These are phyloP conservation scores for Aspergillus udagawae DNA, from an alignment of 2,329 filamentous ascomycete genomes.

Conservation along the genomic window DNA sequence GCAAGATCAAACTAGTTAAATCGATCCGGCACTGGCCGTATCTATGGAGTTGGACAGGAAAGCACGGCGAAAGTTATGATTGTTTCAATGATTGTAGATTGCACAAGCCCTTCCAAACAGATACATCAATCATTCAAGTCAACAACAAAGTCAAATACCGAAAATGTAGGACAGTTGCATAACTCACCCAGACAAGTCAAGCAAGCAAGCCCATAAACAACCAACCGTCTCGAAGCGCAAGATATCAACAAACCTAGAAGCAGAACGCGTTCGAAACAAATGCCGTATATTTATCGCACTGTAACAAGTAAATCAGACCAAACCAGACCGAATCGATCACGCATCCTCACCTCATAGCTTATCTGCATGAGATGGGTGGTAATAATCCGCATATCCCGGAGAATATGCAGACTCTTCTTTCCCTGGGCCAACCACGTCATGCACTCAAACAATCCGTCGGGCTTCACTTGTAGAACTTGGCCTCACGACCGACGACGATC, in stretches of 20 bases:
- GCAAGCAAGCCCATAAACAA: not conserved
- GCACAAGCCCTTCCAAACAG: too few species aligned
- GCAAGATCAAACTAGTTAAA: too few species aligned
- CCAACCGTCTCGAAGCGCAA: not conserved
- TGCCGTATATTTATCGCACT: not conserved
- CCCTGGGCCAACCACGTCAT: not conserved
- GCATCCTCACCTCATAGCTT: not conserved
- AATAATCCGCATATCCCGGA: not conserved
- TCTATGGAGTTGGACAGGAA: not conserved
- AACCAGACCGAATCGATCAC: not conserved
- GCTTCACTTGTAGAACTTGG: not conserved
- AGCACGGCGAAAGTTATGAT: not conserved
- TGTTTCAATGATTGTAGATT: not conserved
- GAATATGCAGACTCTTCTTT: not conserved
- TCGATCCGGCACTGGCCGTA: not conserved
- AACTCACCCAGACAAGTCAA: not conserved
- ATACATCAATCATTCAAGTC: not conserved
- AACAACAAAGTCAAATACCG: not conserved
- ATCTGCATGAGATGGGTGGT: not conserved
- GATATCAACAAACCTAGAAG: too few species aligned
- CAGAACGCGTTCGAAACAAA: fast-evolving
- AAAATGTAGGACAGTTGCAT: too few species aligned
- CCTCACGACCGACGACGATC: not conserved
- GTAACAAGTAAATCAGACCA: not conserved
- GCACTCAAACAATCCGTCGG: not conserved